These are phyloP conservation scores for Mycotypha africana DNA, from an alignment of 371 early-diverging fungal genomes.

Conservation along the genomic window DNA sequence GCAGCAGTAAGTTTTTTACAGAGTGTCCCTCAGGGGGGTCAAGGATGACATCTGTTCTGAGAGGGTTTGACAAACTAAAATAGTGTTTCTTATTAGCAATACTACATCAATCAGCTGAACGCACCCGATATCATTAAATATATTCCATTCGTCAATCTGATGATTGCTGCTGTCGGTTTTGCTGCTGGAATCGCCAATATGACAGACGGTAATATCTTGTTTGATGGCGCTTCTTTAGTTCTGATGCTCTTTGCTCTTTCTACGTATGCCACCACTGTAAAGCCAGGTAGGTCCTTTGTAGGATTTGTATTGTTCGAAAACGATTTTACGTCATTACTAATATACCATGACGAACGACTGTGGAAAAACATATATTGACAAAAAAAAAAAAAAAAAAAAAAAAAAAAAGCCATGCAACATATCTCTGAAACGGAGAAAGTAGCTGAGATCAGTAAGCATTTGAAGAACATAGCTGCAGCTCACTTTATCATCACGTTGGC, in stretches of 20 bases:
- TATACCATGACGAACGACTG: too few relatives aligned
- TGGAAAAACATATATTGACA: too few relatives aligned
- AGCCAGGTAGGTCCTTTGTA: conserved; percentile 39
- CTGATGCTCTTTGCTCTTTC: conserved; percentile 43
- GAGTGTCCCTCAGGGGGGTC: too few relatives aligned
- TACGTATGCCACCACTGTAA: conserved; percentile 40
- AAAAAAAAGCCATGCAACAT: conserved; percentile 17
- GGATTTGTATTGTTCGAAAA: background rate
- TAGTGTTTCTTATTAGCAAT: conserved; percentile 20
- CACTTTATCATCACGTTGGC: conserved; percentile 44
- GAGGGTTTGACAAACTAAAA: too few relatives aligned
- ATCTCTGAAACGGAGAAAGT: conserved; percentile 17
- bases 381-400: too few relatives aligned
- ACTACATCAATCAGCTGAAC: conserved; percentile 32
- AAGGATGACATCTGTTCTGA: too few relatives aligned
- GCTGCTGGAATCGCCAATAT: conserved; percentile 44
- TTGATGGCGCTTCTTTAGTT: conserved; percentile 47
- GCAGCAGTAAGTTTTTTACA: conserved; percentile 27
- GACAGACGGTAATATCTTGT: conserved; percentile 39
- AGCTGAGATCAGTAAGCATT: conserved; percentile 14
- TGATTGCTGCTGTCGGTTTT: conserved; percentile 42
- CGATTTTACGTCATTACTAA: too few relatives aligned
- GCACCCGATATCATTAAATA: conserved; percentile 42
- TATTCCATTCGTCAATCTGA: conserved; percentile 38
- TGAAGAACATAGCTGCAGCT: conserved; percentile 45